phyloP scores from a whole-genome alignment of 2,329 filamentous ascomycete species.

The Pseudogymnoascus sp. region DNA sequence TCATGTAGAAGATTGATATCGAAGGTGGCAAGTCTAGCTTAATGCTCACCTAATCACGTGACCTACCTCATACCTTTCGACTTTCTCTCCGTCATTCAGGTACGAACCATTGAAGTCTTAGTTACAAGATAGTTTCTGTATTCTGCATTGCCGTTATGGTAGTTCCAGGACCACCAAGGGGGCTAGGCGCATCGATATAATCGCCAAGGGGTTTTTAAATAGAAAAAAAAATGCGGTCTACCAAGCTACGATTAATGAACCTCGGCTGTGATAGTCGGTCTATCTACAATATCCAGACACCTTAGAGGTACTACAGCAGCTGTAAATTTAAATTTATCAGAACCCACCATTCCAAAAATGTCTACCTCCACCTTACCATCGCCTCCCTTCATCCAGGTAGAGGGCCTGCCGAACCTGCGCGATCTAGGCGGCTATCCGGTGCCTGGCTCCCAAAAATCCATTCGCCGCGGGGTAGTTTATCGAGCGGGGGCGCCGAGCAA shows the following conservation, averaged over 20 bases:
- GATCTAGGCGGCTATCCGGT: conserved; percentile 56
- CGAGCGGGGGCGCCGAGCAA: conserved; percentile 58
- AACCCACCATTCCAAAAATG: conserved; percentile 14
- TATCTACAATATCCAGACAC: not conserved
- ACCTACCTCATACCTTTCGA: not conserved
- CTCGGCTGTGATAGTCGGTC: not conserved
- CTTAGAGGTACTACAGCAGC: not conserved
- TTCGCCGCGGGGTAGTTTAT: conserved; percentile 52
- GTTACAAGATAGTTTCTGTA: not conserved
- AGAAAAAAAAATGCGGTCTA: not conserved
- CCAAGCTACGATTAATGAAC: not conserved
- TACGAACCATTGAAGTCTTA: not conserved
- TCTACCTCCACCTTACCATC: conserved; percentile 23
- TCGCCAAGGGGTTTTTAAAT: not conserved
- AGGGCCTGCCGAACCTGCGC: conserved; percentile 61
- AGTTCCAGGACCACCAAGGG: not conserved
- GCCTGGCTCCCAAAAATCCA: conserved; percentile 24
- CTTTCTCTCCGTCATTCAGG: not conserved
- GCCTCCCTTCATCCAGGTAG: conserved; percentile 44
- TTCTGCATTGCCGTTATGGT: not conserved
- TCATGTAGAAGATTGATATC: not conserved
- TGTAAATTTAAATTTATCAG: not conserved
- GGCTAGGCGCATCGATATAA: not conserved
- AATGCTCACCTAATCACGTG: not conserved
- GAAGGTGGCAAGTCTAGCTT: not conserved